Percentiles rank a stretch among this genome's conserved stretches.
Evolutionary conservation across 2,329 filamentous ascomycete species (phyloP).

Genomic region (Ophiosphaerella korrae): DNA sequence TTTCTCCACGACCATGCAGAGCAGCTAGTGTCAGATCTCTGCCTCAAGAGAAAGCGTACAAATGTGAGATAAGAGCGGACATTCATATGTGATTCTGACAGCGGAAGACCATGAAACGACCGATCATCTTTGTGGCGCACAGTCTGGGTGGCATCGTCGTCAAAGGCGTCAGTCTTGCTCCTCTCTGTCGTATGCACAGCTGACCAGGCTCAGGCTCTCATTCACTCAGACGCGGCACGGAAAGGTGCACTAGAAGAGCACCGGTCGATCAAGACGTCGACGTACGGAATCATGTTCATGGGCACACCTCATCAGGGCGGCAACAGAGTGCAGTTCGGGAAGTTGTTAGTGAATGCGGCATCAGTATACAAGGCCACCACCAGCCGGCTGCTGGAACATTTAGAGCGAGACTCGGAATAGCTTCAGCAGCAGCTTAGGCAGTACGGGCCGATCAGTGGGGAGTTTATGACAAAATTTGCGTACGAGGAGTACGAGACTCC

Average conservation of each 20-base stretch:
- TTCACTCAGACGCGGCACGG: conserved; percentile 9
- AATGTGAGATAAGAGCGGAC: too few species aligned
- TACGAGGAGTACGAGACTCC: conserved; percentile 40
- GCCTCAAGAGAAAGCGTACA: too few species aligned
- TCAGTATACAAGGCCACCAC: conserved; percentile 42
- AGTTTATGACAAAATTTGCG: conserved; percentile 45
- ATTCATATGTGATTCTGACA: neutral
- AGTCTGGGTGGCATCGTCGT: neutral
- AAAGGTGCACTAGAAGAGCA: conserved; percentile 32
- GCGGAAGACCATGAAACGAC: neutral
- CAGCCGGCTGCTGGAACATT: conserved; percentile 35
- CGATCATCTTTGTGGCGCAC: neutral
- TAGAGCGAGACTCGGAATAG: conserved; percentile 45
- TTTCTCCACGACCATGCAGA: neutral
- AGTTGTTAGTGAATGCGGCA: conserved; percentile 38
- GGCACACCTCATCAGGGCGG: conserved; percentile 49
- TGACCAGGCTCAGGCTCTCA: too few species aligned
- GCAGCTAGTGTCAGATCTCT: neutral
- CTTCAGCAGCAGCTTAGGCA: conserved; percentile 44
- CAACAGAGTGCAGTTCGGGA: conserved; percentile 35
- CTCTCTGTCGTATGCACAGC: too few species aligned
- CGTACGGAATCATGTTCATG: conserved; percentile 49
- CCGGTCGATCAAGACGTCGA: conserved; percentile 42
- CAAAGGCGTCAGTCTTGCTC: neutral
- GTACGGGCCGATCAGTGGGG: conserved; percentile 41